Conservation (phyloP, 2,329 filamentous ascomycete species). For the Penicillium expansum region DNA sequence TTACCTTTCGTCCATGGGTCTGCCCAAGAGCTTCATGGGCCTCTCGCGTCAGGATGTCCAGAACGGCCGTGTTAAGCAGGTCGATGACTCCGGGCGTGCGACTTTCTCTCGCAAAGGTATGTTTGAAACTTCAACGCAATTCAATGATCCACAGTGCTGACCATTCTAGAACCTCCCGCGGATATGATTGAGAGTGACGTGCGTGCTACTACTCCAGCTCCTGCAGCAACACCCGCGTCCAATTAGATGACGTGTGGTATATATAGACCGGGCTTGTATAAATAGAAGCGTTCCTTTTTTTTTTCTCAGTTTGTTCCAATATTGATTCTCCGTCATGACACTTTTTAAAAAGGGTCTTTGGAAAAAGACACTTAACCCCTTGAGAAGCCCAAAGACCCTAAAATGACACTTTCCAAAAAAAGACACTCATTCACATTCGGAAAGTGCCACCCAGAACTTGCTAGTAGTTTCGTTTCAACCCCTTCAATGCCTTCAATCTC, state of each 20-base stretch:
- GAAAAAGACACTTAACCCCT: not conserved
- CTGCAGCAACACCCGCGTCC: conserved; percentile 46
- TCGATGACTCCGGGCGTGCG: conserved; percentile 42
- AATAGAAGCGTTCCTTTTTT: conserved; percentile 22
- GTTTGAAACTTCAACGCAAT: conserved; percentile 15
- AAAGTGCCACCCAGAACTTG: not conserved
- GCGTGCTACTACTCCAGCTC: conserved; percentile 38
- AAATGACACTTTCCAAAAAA: not conserved
- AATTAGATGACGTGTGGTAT: conserved; percentile 42
- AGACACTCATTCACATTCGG: not conserved
- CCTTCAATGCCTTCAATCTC: too few species aligned
- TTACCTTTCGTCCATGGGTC: conserved; percentile 62
- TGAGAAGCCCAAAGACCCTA: too few species aligned
- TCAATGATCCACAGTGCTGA: conserved; percentile 3
- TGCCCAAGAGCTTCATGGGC: conserved; percentile 56
- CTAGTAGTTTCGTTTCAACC: not conserved
- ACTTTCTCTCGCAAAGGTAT: conserved; percentile 44
- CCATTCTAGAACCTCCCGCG: conserved; percentile 40
- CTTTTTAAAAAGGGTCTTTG: not conserved
- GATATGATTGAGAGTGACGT: conserved; percentile 52
- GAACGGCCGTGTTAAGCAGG: conserved; percentile 50
- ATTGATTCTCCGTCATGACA: not conserved
- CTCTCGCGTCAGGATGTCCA: conserved; percentile 60
- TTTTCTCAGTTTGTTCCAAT: conserved; percentile 1
- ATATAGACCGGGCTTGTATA: conserved; percentile 29